Conservation (phyloP, 169 alveolate genomes). For the Eimeria zaria region DNA sequence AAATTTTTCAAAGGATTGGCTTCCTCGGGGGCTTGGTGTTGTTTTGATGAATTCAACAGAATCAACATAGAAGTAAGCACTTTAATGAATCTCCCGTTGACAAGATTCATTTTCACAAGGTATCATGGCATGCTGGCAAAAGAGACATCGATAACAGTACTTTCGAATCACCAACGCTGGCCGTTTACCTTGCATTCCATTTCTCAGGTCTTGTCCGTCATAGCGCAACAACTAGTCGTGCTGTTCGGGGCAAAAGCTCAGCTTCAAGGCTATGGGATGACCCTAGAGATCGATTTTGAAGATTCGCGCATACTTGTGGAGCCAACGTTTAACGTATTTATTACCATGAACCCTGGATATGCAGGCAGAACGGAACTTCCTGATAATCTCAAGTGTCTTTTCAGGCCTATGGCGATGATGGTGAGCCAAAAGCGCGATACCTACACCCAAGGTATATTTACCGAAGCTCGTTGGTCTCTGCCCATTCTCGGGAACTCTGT, state of each 20-base stretch:
- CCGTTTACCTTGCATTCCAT: background rate
- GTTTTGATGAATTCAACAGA: conserved; percentile 99
- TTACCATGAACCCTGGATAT: conserved; percentile 99
- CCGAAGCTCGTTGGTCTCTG: background rate
- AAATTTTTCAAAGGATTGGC: conserved; percentile 98
- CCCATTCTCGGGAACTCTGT: background rate
- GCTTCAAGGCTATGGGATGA: conserved; percentile 22
- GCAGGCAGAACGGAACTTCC: conserved; percentile 98
- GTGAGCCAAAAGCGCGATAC: conserved; percentile 84
- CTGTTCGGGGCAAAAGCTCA: conserved; percentile 85
- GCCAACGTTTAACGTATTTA: conserved; percentile 98
- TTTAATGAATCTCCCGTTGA: conserved; percentile 16
- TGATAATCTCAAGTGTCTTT: conserved; percentile 97
- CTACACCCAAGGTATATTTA: too few relatives aligned
- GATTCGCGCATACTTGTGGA: conserved; percentile 94
- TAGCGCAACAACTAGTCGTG: conserved; percentile 93
- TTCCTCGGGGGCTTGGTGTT: conserved; percentile 97
- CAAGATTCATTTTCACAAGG: background rate
- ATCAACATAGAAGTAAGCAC: conserved; percentile 95
- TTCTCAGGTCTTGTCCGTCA: conserved; percentile 96
- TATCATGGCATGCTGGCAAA: background rate
- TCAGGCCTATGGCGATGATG: conserved; percentile 98
- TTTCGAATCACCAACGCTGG: background rate
- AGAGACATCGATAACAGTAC: background rate
- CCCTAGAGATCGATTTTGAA: conserved; percentile 95